Evolutionary conservation across 345 rosid species (phyloP), one percentile per base, ranked within the genome.

Genomic region (Firmiana major): DNA sequence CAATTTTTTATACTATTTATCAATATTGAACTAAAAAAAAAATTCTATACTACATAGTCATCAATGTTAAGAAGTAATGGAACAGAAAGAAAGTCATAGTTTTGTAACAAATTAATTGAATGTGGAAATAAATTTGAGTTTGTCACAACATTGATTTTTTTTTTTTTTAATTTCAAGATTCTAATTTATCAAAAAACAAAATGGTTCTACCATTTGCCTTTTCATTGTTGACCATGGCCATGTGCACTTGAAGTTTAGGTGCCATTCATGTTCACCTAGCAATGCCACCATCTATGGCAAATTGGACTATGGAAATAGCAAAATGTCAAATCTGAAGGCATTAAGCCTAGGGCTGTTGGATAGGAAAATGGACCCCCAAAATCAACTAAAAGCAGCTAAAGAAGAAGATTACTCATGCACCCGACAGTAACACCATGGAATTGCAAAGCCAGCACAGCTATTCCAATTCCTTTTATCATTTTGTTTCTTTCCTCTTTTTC

Each of bases 361-460:
- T 72, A 54, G 48, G 46, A 24, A 48, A 36, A 64, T n/a, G 48
- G 74, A 16, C 42, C 74, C 73, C 74, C 8, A 48, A 69, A 69
- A 49, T 69, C 58, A 43, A 40, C 49, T 3, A 24, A 26, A 69
- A 34, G 67, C 67, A 63, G 46, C 17, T 16, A 38, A 64, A 64
- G 46, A 38, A 8, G 19, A 17, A 72, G 63, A 36, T 34, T 34
- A 40, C 17, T 70, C 24, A 69, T 22, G 38, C 58, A 15, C 75
- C 28, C 34, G 48, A 71, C 31, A 71, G n/a, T 54, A 73, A 58
- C 76, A 58, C 45, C 74, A 28, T 70, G 58, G 74, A 49, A 49
- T 70, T 70, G 58, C 59, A 70, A 17, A 48, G 59, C 74, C 31
- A 46, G 49, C 46, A n/a, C 16, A 66, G 53, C 53, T 68, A 49